Evolutionary conservation across 148 eudicot genomes (phyloP), one percentile per base, ranked within the genome.

Genomic region (Diospyros kaki): DNA sequence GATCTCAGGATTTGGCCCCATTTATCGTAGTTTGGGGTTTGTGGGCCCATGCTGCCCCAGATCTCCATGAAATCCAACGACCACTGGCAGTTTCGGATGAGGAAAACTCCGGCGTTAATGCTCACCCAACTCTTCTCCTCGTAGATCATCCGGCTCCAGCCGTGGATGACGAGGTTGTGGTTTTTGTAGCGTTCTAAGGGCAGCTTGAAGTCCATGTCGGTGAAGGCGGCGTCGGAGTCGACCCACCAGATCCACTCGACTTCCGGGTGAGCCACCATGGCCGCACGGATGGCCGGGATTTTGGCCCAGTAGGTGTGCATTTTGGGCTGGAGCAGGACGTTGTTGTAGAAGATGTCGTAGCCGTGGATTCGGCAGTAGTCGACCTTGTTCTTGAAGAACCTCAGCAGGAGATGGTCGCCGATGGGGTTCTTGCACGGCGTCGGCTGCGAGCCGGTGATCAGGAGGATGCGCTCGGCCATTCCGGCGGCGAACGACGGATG

Each of bases 181-280:
- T 77, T 62, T 61, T 75, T 75, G 77, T 94, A 94, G 60, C 85
- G 76, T 1, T 84, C 80, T 8, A 94, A 78, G 0, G 97, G 97
- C 1, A 94, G 86, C 64, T 79, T 76, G 80, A 90, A 94, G 63
- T 92, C 91, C 98, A 94, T 94, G 72, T 94, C 98, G 4, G 98
- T 94, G 42, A 94, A 79, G 1, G 87, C 92, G 0, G 97, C 98
- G 71, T 94, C 98, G 15, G 98, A 92, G 75, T 94, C 98, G 12
- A 94, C 96, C 98, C 98, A 94, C 93, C 93, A 94, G 75, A 94
- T 85, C 98, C 98, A 94, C 83, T 94, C 96, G 7, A 90, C 89
- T 69, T 94, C 97, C 64, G 98, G 98, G 81, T 94, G 98, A 76
- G 98, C 97, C 79, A 90, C 46, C 98, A 94, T 94, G 52, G 95